phyloP scores from a whole-genome alignment of 495 filamentous ascomycete species.

The Pyrenula aspistea region DNA sequence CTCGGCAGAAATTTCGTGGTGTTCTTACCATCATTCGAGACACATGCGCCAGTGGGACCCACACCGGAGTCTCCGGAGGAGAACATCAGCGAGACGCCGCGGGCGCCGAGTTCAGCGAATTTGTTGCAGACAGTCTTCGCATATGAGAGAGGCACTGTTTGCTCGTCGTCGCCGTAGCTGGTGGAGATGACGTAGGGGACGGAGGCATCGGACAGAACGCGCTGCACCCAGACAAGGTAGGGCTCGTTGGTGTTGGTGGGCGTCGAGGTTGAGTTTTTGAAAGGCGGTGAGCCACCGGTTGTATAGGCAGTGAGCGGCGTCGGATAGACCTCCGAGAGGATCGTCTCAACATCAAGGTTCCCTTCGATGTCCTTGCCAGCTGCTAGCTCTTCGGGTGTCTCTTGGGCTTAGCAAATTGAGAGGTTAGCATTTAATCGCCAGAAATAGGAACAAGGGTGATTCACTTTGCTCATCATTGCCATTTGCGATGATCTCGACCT shows the following conservation, averaged over 20 bases:
- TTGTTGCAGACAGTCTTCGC: conserved; percentile 58
- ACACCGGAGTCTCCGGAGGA: conserved; percentile 64
- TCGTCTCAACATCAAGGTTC: conserved; percentile 67
- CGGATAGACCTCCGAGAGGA: conserved; percentile 43
- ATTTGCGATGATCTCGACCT: conserved; percentile 45
- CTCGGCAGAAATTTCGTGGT: conserved; percentile 43
- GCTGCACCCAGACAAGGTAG: conserved; percentile 59
- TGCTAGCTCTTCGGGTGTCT: conserved; percentile 9
- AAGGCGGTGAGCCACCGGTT: conserved; percentile 49
- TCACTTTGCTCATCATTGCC: conserved; percentile 40
- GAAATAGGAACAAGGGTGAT: too few species aligned
- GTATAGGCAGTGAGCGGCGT: conserved; percentile 54
- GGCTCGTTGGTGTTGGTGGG: conserved; percentile 57
- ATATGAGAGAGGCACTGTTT: conserved; percentile 58
- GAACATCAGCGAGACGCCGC: conserved; percentile 63
- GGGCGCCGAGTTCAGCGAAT: conserved; percentile 57
- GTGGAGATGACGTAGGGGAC: conserved; percentile 68
- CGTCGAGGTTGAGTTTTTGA: conserved; percentile 44
- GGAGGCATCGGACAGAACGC: conserved; percentile 37
- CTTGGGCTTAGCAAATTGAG: too few species aligned
- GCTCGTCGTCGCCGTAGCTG: conserved; percentile 74
- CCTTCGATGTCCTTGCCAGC: conserved; percentile 46
- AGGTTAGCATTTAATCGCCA: too few species aligned
- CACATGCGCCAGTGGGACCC: conserved; percentile 36
- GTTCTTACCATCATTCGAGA: conserved; percentile 47